Conservation (phyloP, 2,329 filamentous ascomycete species). For the Dryadomyces sulphureus region DNA sequence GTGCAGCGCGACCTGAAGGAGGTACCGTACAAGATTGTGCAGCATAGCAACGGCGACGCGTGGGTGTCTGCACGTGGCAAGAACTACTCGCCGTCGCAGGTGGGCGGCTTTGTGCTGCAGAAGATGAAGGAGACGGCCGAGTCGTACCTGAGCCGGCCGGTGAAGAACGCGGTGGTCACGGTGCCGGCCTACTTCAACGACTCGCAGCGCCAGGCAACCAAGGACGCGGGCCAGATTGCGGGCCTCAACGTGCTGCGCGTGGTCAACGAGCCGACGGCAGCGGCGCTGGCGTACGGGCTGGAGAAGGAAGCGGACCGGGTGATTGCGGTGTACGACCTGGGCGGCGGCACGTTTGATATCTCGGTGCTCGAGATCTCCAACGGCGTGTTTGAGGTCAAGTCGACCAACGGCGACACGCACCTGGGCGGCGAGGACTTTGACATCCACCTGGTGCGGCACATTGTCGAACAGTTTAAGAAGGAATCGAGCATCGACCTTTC, state of each 20-base stretch:
- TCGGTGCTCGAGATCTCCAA: constrained; percentile 83
- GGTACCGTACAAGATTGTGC: constrained; percentile 96
- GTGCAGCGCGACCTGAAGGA: constrained; percentile 95
- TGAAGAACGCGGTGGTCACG: constrained; percentile 80
- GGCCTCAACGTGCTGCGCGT: constrained; percentile 92
- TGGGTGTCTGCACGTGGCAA: constrained; percentile 89
- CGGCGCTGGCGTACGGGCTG: constrained; percentile 86
- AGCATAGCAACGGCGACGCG: constrained; percentile 91
- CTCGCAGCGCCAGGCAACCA: constrained; percentile 91
- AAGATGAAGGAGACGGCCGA: constrained; percentile 56
- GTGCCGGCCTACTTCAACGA: constrained; percentile 98
- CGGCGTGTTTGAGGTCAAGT: constrained; percentile 87
- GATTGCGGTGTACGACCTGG: constrained; percentile 86
- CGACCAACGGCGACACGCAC: constrained; percentile 93
- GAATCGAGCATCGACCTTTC: constrained; percentile 83
- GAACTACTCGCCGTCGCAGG: constrained; percentile 96
- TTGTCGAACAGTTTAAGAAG: constrained; percentile 83
- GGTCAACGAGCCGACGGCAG: constrained; percentile 91
- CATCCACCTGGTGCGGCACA: constrained; percentile 83
- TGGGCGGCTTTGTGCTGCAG: constrained; percentile 69
- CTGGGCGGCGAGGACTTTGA: constrained; percentile 98
- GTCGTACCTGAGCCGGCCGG: constrained; percentile 65
- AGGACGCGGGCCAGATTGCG: constrained; percentile 84
- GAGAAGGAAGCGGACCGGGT: constrained; percentile 77
- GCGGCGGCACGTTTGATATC: constrained; percentile 90